A percentile compares a stretch with the other conserved stretches of the same genome.
phyloP scores from a whole-genome alignment of 1,139 yeast species.

The Torulaspora globosa region DNA sequence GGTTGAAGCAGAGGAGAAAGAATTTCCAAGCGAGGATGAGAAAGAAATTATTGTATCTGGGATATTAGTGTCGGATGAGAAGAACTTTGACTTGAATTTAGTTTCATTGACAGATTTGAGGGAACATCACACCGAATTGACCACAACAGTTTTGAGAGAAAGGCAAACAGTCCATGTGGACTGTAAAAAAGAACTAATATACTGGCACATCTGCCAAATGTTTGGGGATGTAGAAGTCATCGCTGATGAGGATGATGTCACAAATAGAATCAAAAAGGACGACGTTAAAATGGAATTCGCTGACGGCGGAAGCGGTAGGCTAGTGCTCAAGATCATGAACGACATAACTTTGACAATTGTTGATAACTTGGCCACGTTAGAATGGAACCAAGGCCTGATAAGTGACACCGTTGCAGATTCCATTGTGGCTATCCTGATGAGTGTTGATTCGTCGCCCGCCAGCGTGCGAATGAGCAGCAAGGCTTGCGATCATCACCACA shows the following conservation, averaged over 20 bases:
- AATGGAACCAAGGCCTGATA: conserved; percentile 88
- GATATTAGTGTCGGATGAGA: conserved; percentile 67
- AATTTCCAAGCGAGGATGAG: conserved; percentile 14
- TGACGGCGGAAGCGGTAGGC: conserved; percentile 31
- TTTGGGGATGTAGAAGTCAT: conserved; percentile 75
- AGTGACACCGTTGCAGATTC: conserved; percentile 95
- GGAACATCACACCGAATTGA: conserved; percentile 74
- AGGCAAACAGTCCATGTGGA: conserved; percentile 72
- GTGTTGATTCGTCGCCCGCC: conserved; percentile 93
- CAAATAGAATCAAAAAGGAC: conserved; percentile 33
- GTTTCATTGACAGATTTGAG: conserved; percentile 81
- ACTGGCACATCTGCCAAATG: conserved; percentile 93
- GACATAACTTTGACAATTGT: conserved; percentile 50
- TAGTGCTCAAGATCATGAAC: conserved; percentile 47
- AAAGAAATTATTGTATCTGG: conserved; percentile 59
- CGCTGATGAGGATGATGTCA: conserved; percentile 49
- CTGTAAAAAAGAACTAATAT: conserved; percentile 74
- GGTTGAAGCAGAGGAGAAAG: conserved; percentile 9
- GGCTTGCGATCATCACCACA: conserved; percentile 47
- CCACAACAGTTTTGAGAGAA: conserved; percentile 81
- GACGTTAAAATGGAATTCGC: conserved; percentile 26
- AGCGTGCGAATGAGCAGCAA: conserved; percentile 80
- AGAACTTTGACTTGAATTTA: conserved; percentile 81
- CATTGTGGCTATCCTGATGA: conserved; percentile 79
- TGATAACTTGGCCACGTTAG: conserved; percentile 57